These are phyloP conservation scores for Litchi chinensis DNA, from an alignment of 345 rosid genomes.

Conservation along the genomic window DNA sequence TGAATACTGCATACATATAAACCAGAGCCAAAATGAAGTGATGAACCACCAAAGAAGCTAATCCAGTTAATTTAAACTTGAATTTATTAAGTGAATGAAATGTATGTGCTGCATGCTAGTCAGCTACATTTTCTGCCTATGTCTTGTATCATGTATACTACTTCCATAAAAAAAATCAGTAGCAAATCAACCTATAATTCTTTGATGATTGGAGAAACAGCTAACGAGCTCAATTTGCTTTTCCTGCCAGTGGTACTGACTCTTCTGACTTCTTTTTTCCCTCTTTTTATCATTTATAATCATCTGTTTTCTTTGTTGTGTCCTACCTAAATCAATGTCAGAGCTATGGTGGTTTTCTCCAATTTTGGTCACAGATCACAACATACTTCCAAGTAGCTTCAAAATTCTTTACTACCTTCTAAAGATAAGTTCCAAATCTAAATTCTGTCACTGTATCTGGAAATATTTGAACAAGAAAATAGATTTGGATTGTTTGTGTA, in stretches of 20 bases:
- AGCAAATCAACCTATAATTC: too few species aligned
- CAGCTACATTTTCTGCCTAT: background rate
- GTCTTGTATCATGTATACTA: background rate
- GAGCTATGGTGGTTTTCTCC: background rate
- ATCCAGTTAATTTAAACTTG: constrained; percentile 8
- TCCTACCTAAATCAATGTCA: background rate
- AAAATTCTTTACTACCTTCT: background rate
- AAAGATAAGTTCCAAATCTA: background rate
- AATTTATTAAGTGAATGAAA: background rate
- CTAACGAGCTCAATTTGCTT: background rate
- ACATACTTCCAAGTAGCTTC: background rate
- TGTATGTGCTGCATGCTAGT: background rate
- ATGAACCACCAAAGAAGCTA: background rate
- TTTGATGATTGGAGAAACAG: background rate
- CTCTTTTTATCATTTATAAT: background rate
- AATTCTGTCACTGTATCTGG: background rate
- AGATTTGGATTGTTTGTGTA: background rate
- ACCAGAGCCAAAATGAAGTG: constrained; percentile 10
- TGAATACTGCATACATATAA: constrained; percentile 56
- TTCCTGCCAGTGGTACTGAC: background rate
- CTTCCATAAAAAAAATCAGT: too few species aligned
- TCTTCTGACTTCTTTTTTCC: background rate
- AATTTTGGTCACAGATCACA: background rate
- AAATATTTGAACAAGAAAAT: background rate
- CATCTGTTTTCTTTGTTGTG: background rate